phyloP scores from a whole-genome alignment of 192 early-diverging fungal genomes.

The Chytriomyces sp. region DNA sequence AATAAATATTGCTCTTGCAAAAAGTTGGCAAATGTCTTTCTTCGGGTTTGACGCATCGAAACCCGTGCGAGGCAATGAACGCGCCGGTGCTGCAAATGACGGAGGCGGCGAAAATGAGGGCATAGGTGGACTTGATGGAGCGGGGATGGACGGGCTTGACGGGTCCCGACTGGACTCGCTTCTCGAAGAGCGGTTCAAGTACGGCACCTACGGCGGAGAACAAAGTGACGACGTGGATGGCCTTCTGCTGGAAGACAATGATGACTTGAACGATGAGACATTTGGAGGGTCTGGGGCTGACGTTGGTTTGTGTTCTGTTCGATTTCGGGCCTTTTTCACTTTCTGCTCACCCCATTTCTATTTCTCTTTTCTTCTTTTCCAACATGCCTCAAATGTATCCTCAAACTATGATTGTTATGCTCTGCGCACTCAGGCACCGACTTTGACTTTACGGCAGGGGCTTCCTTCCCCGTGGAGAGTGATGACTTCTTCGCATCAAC shows the following conservation, averaged over 20 bases:
- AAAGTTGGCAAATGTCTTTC: slow-evolving; percentile 35
- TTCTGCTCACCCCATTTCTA: slow-evolving; percentile 1
- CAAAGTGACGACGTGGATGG: slow-evolving; percentile 34
- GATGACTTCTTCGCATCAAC: background rate
- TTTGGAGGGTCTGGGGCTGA: slow-evolving; percentile 46
- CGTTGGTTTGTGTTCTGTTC: background rate
- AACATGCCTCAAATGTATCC: background rate
- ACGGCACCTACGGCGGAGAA: slow-evolving; percentile 33
- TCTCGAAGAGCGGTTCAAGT: slow-evolving; percentile 51
- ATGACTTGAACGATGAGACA: slow-evolving; percentile 59
- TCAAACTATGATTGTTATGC: background rate
- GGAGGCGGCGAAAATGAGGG: slow-evolving; percentile 11
- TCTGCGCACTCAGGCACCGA: slow-evolving; percentile 37
- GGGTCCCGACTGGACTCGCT: slow-evolving; percentile 48
- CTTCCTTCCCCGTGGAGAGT: slow-evolving; percentile 8
- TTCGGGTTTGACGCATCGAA: slow-evolving; percentile 50
- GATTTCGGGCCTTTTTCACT: slow-evolving; percentile 12
- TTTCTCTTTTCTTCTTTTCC: slow-evolving; percentile 13
- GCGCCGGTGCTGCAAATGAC: slow-evolving; percentile 14
- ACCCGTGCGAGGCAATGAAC: slow-evolving; percentile 6
- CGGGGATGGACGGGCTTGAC: slow-evolving; percentile 6
- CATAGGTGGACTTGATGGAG: too few species aligned
- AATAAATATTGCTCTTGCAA: slow-evolving; percentile 7
- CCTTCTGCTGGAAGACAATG: slow-evolving; percentile 22
- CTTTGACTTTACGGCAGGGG: slow-evolving; percentile 51